Evolutionary conservation across 352 stramenopile genomes (phyloP).

Genomic region (Phytophthora podocarpi): DNA sequence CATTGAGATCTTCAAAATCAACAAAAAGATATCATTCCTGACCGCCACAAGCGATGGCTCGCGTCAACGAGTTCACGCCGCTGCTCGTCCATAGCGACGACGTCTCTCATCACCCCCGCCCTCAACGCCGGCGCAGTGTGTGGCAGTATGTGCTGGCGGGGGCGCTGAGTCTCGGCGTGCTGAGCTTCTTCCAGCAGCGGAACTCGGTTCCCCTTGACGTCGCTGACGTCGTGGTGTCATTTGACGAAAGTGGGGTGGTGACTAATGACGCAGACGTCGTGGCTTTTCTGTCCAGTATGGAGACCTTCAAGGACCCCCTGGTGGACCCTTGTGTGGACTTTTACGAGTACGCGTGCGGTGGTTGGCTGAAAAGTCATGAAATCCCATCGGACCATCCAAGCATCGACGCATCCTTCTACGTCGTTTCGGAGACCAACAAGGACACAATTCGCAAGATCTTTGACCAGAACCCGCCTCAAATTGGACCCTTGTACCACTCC

Average conservation of each 20-base stretch:
- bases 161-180: conserved; percentile 16
- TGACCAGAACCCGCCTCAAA: conserved; percentile 53
- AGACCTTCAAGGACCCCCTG: conserved; percentile 55
- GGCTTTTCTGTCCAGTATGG: conserved; percentile 49
- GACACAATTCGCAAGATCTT: conserved; percentile 60
- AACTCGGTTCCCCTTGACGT: neutral
- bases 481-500: conserved; percentile 59
- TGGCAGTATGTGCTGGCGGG: conserved; percentile 26
- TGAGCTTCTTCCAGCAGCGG: conserved; percentile 26
- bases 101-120: neutral
- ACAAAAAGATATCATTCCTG: neutral
- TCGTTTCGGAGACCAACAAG: conserved; percentile 56
- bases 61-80: conserved; percentile 38
- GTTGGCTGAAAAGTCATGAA: conserved; percentile 63
- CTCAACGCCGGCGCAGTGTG: conserved; percentile 4
- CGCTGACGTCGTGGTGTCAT: conserved; percentile 3
- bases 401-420: conserved; percentile 65
- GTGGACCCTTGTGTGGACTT: conserved; percentile 79
- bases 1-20: neutral
- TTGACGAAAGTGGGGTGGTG: neutral
- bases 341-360: conserved; percentile 76
- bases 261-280: conserved; percentile 16
- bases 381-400: conserved; percentile 49
- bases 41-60: neutral
- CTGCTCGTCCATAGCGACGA: conserved; percentile 24